Conservation (phyloP, 2,329 filamentous ascomycete genomes). For the Cordyceps militaris region DNA sequence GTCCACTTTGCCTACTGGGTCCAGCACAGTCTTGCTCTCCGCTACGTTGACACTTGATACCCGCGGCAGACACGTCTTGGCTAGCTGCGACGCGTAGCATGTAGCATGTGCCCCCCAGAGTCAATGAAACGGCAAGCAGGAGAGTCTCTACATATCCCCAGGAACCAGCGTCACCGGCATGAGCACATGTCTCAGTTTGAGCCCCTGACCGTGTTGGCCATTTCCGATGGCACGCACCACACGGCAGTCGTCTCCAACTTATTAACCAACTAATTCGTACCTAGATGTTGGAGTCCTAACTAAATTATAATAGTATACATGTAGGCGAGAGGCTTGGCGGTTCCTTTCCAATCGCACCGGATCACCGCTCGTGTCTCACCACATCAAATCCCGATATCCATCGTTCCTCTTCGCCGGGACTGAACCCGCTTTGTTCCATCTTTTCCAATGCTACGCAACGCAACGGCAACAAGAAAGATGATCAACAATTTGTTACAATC, state of each 20-base stretch:
- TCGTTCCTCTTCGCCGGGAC: too few relatives aligned
- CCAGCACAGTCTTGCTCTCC: not conserved
- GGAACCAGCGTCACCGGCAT: not conserved
- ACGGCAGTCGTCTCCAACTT: not conserved
- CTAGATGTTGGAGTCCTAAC: too few relatives aligned
- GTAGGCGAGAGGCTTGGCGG: too few relatives aligned
- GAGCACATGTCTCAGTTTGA: slow-evolving; percentile 1
- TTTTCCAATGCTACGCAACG: too few relatives aligned
- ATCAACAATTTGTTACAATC: too few relatives aligned
- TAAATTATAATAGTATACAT: too few relatives aligned
- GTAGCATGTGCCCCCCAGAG: not conserved
- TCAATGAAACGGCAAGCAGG: not conserved
- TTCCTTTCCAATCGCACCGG: not conserved
- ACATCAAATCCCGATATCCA: too few relatives aligned
- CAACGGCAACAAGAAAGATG: too few relatives aligned
- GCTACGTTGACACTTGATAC: not conserved
- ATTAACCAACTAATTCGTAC: too few relatives aligned
- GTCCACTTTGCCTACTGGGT: not conserved
- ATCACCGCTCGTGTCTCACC: too few relatives aligned
- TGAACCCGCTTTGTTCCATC: too few relatives aligned
- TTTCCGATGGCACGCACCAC: not conserved
- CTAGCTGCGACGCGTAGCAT: not conserved
- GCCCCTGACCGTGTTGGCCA: not conserved
- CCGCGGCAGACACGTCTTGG: not conserved
- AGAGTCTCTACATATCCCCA: not conserved